These are phyloP conservation scores for Hericium erinaceus DNA, from an alignment of 768 basidiomycete species.

Conservation along the genomic window DNA sequence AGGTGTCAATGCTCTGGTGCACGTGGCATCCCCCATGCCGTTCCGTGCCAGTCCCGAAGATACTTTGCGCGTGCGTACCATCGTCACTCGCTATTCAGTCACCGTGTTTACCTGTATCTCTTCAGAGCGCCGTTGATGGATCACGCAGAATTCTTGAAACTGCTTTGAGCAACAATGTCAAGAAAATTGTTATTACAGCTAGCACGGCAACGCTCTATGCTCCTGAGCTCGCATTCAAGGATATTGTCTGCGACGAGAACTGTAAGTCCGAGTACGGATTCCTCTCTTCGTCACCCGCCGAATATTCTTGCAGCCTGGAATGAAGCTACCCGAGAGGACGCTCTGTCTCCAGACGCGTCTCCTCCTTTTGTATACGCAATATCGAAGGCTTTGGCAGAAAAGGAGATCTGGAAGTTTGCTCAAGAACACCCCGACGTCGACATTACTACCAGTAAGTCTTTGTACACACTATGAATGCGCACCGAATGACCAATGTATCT, in stretches of 20 bases:
- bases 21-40: background rate
- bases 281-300: background rate
- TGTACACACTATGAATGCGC: background rate
- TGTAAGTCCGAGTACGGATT: background rate
- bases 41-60: background rate
- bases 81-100: background rate
- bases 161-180: background rate
- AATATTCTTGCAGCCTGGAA: background rate
- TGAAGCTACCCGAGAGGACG: background rate
- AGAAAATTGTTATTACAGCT: background rate
- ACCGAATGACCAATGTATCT: background rate
- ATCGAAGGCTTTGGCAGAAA: background rate
- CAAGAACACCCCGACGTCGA: background rate
- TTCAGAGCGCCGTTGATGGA: background rate
- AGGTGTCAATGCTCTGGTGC: background rate
- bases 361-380: background rate
- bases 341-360: background rate
- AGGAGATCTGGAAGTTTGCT: background rate
- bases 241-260: background rate
- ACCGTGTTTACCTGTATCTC: background rate
- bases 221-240: background rate
- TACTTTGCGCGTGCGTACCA: background rate
- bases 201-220: background rate
- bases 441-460: conserved; percentile 1
- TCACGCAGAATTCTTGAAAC: background rate